phyloP scores from a whole-genome alignment of 257 asterid species.

The Asclepias syriaca region DNA sequence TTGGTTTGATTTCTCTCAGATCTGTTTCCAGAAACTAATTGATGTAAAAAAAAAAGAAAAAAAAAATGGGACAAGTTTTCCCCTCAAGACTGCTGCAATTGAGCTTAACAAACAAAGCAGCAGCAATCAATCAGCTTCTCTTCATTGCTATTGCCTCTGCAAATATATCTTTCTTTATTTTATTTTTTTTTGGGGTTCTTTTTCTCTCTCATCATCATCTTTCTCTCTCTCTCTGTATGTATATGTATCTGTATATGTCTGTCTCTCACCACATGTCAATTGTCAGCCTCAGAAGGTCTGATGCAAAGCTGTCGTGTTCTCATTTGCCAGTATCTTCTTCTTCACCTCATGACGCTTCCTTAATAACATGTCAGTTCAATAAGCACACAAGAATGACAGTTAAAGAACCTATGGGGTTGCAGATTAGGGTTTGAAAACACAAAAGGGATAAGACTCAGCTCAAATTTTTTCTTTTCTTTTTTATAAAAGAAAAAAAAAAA shows the following conservation, averaged over 20 bases:
- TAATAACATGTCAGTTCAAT: constrained; percentile 41
- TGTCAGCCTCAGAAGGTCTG: constrained; percentile 41
- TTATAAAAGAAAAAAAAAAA: too few relatives aligned
- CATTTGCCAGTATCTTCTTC: constrained; percentile 27
- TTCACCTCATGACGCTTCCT: constrained; percentile 38
- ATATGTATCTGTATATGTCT: constrained; percentile 17
- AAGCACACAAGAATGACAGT: constrained; percentile 20
- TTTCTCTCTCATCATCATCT: not conserved
- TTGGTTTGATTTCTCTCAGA: constrained; percentile 30
- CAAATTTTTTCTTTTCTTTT: too few relatives aligned
- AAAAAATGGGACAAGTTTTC: constrained; percentile 5
- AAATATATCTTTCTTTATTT: constrained; percentile 14
- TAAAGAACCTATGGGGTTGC: constrained; percentile 31
- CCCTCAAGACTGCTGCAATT: constrained; percentile 3
- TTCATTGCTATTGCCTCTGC: constrained; percentile 5
- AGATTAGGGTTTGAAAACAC: constrained; percentile 46
- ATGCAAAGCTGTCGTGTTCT: constrained; percentile 41
- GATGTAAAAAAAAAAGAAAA: constrained; percentile 6
- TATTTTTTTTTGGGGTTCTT: constrained; percentile 3
- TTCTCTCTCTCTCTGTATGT: constrained; percentile 1
- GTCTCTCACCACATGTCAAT: constrained; percentile 36
- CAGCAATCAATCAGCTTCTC: constrained; percentile 10
- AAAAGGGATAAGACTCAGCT: constrained; percentile 19
- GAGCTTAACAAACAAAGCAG: constrained; percentile 22
- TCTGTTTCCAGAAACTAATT: constrained; percentile 32